These are phyloP conservation scores for Podochytrium sp. DNA, from an alignment of 192 early-diverging fungal species.

Conservation along the genomic window DNA sequence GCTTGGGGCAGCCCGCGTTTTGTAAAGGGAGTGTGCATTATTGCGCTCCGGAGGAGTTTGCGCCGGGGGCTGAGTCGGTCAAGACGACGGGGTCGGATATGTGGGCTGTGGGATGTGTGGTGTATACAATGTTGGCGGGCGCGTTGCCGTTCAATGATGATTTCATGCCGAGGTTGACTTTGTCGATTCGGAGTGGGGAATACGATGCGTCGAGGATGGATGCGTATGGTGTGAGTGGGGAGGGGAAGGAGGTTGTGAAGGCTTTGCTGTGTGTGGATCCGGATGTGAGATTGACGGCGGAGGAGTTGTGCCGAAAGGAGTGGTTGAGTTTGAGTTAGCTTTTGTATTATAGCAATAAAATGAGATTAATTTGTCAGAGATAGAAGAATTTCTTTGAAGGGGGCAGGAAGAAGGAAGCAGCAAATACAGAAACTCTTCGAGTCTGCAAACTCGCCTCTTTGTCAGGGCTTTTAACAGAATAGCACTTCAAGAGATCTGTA, in stretches of 20 bases:
- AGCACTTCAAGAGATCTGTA: too few relatives aligned
- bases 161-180: slow-evolving; percentile 71
- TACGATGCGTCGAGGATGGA: slow-evolving; percentile 56
- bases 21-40: slow-evolving; percentile 69
- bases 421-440: too few relatives aligned
- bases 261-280: slow-evolving; percentile 40
- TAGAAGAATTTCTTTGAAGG: too few relatives aligned
- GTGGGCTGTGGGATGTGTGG: slow-evolving; percentile 77
- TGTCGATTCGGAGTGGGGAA: slow-evolving; percentile 67
- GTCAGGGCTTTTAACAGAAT: too few relatives aligned
- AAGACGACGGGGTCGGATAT: slow-evolving; percentile 64
- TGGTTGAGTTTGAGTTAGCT: too few relatives aligned
- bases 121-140: slow-evolving; percentile 76
- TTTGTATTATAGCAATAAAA: too few relatives aligned
- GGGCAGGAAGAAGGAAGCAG: too few relatives aligned
- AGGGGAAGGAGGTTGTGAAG: slow-evolving; percentile 32
- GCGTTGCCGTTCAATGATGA: slow-evolving; percentile 78
- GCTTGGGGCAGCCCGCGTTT: neutral
- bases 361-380: too few relatives aligned
- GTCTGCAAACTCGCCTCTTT: too few relatives aligned
- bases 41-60: slow-evolving; percentile 74
- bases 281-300: slow-evolving; percentile 34
- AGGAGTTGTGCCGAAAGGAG: slow-evolving; percentile 36
- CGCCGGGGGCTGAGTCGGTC: slow-evolving; percentile 13
- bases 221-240: slow-evolving; percentile 15